phyloP scores from a whole-genome alignment of 1,284 basidiomycete genomes.

The Boletus mariae region DNA sequence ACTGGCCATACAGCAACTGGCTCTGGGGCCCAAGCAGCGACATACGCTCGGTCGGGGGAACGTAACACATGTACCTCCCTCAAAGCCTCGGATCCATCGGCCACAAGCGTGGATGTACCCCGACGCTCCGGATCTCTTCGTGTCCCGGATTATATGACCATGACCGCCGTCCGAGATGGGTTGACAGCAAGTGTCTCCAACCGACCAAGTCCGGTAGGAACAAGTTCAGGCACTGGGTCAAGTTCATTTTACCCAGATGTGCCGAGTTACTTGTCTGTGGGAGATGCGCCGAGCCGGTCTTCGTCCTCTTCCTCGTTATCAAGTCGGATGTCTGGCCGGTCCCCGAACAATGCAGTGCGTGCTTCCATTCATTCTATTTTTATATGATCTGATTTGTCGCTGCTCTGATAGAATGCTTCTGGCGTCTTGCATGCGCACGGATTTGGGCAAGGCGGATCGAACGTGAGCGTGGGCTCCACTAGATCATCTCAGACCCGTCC shows the following conservation, averaged over 20 bases:
- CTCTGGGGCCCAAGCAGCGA: slow-evolving; percentile 6
- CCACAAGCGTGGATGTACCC: slow-evolving; percentile 2
- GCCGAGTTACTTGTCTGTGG: slow-evolving; percentile 20
- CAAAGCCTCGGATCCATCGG: slow-evolving; percentile 17
- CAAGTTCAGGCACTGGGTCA: slow-evolving; percentile 8
- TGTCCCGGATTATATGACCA: slow-evolving; percentile 34
- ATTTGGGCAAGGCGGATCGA: slow-evolving; percentile 14
- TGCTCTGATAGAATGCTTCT: slow-evolving; percentile 19
- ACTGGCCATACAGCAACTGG: neutral
- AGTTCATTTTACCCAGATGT: slow-evolving; percentile 23
- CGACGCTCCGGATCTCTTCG: slow-evolving; percentile 21
- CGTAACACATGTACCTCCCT: slow-evolving; percentile 2
- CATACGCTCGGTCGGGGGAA: slow-evolving; percentile 21
- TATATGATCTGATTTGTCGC: slow-evolving; percentile 5
- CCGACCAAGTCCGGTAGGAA: slow-evolving; percentile 12
- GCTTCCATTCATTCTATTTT: slow-evolving; percentile 2
- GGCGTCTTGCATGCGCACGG: slow-evolving; percentile 21
- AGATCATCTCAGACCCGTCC: slow-evolving; percentile 23
- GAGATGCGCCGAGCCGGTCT: slow-evolving; percentile 31
- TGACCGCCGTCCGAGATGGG: slow-evolving; percentile 31
- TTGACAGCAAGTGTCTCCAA: slow-evolving; percentile 23
- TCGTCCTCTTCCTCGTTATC: slow-evolving; percentile 34
- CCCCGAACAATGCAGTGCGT: slow-evolving; percentile 28
- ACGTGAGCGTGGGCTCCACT: slow-evolving; percentile 5
- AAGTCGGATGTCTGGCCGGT: slow-evolving; percentile 32